Evolutionary conservation across 2,329 filamentous ascomycete genomes (phyloP).

Genomic region (Hirsutella rhossiliensis): DNA sequence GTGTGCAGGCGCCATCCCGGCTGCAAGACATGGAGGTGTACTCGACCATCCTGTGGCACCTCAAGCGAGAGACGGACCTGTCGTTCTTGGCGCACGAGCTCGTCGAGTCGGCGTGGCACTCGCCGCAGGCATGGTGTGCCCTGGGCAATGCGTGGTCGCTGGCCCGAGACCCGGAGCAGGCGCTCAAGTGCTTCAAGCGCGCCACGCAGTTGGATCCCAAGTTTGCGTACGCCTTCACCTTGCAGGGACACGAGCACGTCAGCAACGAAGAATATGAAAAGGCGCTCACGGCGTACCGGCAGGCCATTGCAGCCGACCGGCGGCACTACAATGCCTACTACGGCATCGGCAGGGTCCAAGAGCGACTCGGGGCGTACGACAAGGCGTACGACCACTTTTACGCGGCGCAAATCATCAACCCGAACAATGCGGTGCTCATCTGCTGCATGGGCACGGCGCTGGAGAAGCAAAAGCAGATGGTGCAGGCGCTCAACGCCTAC

Average conservation of each 20-base stretch:
- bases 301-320: conserved; percentile 72
- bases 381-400: conserved; percentile 88
- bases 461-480: conserved; percentile 76
- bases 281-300: conserved; percentile 75
- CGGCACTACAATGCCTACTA: conserved; percentile 99
- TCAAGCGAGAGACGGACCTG: conserved; percentile 83
- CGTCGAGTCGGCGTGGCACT: conserved; percentile 74
- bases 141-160: conserved; percentile 92
- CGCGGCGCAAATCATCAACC: conserved; percentile 79
- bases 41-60: conserved; percentile 96
- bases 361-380: conserved; percentile 82
- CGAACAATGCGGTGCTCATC: conserved; percentile 82
- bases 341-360: conserved; percentile 70
- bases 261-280: conserved; percentile 97
- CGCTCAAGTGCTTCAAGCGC: conserved; percentile 85
- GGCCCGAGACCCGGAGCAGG: conserved; percentile 85
- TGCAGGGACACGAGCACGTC: conserved; percentile 93
- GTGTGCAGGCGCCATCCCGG: conserved; percentile 67
- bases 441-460: conserved; percentile 86
- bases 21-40: conserved; percentile 97
- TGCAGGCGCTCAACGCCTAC: conserved; percentile 70
- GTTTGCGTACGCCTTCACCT: conserved; percentile 90
- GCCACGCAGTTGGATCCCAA: conserved; percentile 82
- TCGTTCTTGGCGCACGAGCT: conserved; percentile 88
- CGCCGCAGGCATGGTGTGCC: conserved; percentile 91